A percentile compares a stretch with the other conserved stretches of the same genome.
Conservation (phyloP, 495 filamentous ascomycete genomes). For the Hypoxylon fuscum region DNA sequence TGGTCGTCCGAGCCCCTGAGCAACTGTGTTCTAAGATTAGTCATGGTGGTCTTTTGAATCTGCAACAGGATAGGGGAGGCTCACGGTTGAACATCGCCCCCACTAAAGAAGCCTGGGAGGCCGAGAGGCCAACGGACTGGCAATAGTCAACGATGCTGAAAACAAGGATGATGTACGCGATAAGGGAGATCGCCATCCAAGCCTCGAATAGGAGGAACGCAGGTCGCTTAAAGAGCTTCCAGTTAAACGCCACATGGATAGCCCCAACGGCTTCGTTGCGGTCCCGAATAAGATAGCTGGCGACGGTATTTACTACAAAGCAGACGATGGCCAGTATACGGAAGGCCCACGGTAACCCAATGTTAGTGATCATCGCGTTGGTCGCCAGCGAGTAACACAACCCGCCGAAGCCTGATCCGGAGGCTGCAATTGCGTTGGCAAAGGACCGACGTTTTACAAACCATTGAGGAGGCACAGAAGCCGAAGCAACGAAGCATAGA, state of each 20-base stretch:
- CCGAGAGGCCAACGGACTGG: slow-evolving; percentile 66
- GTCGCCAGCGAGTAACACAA: slow-evolving; percentile 67
- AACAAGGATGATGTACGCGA: slow-evolving; percentile 76
- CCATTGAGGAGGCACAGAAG: slow-evolving; percentile 81
- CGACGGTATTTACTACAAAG: slow-evolving; percentile 66
- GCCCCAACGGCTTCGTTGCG: slow-evolving; percentile 74
- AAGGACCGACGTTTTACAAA: slow-evolving; percentile 74
- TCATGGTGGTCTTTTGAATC: neutral
- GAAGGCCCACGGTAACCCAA: slow-evolving; percentile 72
- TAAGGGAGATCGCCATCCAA: slow-evolving; percentile 75
- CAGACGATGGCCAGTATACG: slow-evolving; percentile 70
- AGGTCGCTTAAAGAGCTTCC: slow-evolving; percentile 64
- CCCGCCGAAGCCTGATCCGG: slow-evolving; percentile 80
- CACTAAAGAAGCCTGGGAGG: slow-evolving; percentile 73
- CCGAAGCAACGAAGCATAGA: slow-evolving; percentile 76
- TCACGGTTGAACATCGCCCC: slow-evolving; percentile 77
- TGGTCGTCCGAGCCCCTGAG: slow-evolving; percentile 62
- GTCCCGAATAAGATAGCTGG: slow-evolving; percentile 68
- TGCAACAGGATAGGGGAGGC: slow-evolving; percentile 29
- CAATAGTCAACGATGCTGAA: slow-evolving; percentile 80
- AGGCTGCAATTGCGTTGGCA: slow-evolving; percentile 76
- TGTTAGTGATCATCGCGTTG: slow-evolving; percentile 66
- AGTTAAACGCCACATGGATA: slow-evolving; percentile 69
- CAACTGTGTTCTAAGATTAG: slow-evolving; percentile 41
- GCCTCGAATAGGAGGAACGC: slow-evolving; percentile 71